Evolutionary conservation across 129 eudicot genomes (phyloP), one percentile per base, ranked within the genome.

Genomic region (Centaurea solstitialis): DNA sequence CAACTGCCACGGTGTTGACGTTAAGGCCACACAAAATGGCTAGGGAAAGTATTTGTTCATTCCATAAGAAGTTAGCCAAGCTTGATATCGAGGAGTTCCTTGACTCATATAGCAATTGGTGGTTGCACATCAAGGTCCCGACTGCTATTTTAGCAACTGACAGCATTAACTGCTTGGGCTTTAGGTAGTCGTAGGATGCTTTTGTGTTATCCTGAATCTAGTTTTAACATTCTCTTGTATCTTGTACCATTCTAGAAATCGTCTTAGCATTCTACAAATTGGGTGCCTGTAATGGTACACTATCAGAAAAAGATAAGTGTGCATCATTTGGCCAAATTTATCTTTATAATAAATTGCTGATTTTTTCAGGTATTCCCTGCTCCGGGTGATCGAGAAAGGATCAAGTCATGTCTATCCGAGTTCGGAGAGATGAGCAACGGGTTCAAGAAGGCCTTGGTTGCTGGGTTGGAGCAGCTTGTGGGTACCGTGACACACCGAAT

Each of bases 321-420:
- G 22, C 20, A 18, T 57, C 22, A 47, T 10, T 45, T 3, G n/a
- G 61, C 61, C 13, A 33, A 40, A 6, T 6, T 1, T 9, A 68
- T 73, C 35, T 18, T 81, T 45, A 72, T 41, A 37, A 72, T 41
- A 38, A 3, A 22, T 47, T 71, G 11, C 65, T n/a, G 28, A 23
- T 83, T 50, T 72, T 17, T 9, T 35, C 82, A 94, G 98, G 96
- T 83, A 72, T 94, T 90, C 79, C 88, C 93, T 21, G 89, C 97
- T 73, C 89, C 98, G 41, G 88, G 84, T 50, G 98, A 94, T 45
- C 90, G 97, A 79, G 98, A 94, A 81, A 87, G 94, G 81, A 74
- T 92, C 35, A 94, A 92, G 66, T 94, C 97, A 11, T 94, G 98
- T 82, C 69, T 94, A 71, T 88, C 98, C 0, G 97, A 91, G 74